Percentiles rank a stretch among this genome's conserved stretches.
Conservation (phyloP, 2,329 filamentous ascomycete species). For the Didymella sp. region DNA sequence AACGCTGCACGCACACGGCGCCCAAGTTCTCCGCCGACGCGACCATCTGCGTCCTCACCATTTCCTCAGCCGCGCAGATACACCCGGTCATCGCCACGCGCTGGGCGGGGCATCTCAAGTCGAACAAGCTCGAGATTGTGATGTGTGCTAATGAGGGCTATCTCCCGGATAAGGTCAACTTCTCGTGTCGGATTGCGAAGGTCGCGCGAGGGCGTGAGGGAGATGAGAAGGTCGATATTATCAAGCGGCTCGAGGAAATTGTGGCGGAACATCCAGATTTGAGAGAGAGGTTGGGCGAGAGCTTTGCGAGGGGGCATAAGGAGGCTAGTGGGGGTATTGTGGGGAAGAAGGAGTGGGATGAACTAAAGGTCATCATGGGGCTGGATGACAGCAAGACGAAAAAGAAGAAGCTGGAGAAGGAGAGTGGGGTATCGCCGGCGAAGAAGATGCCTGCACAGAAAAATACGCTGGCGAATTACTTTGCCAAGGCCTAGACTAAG, state of each 20-base stretch:
- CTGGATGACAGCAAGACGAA: slow-evolving; percentile 61
- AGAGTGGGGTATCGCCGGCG: slow-evolving; percentile 34
- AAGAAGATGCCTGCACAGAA: slow-evolving; percentile 44
- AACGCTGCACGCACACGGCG: slow-evolving; percentile 66
- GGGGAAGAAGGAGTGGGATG: slow-evolving; percentile 66
- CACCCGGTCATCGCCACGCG: slow-evolving; percentile 72
- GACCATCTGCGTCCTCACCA: slow-evolving; percentile 68
- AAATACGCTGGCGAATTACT: slow-evolving; percentile 47
- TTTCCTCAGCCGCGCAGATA: slow-evolving; percentile 66
- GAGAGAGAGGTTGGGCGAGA: slow-evolving; percentile 63
- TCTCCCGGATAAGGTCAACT: slow-evolving; percentile 68
- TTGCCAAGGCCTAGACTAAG: slow-evolving; percentile 25
- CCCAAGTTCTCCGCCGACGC: slow-evolving; percentile 70
- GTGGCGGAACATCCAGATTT: slow-evolving; percentile 52
- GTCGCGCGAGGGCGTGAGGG: slow-evolving; percentile 60
- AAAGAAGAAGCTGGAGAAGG: slow-evolving; percentile 36
- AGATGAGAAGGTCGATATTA: slow-evolving; percentile 66
- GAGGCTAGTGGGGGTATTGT: slow-evolving; percentile 73
- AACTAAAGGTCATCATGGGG: slow-evolving; percentile 65
- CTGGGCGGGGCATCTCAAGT: slow-evolving; percentile 68
- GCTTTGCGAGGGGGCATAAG: slow-evolving; percentile 71
- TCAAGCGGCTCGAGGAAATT: slow-evolving; percentile 62
- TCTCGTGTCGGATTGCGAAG: slow-evolving; percentile 68
- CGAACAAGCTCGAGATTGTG: slow-evolving; percentile 66
- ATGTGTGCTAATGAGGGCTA: slow-evolving; percentile 73